These are phyloP conservation scores for Coemansia sp. DNA, from an alignment of 192 early-diverging fungal genomes.

Conservation along the genomic window DNA sequence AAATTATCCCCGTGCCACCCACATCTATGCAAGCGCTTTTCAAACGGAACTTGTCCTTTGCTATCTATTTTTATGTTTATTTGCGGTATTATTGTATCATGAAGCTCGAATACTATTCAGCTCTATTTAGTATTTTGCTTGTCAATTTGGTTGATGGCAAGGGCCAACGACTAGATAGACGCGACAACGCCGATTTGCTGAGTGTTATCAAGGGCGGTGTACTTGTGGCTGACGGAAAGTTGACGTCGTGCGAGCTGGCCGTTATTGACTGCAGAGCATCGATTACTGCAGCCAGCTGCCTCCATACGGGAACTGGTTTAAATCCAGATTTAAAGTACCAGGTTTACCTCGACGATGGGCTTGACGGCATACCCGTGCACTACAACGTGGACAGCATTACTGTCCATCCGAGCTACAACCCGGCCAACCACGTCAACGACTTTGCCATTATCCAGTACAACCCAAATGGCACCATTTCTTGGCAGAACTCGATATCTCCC, in stretches of 20 bases:
- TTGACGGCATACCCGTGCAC: slow-evolving; percentile 4
- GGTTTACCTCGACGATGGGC: slow-evolving; percentile 11
- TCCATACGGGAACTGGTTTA: slow-evolving; percentile 1
- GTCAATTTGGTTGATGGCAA: no score
- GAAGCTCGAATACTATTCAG: no score
- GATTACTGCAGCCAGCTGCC: neutral
- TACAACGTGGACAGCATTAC: slow-evolving; percentile 7
- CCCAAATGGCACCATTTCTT: neutral
- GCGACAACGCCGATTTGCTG: neutral
- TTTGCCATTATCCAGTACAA: slow-evolving; percentile 14
- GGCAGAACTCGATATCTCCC: neutral
- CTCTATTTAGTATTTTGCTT: no score
- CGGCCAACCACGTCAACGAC: slow-evolving; percentile 1
- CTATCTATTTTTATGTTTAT: no score
- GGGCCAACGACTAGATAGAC: no score
- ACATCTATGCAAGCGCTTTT: no score
- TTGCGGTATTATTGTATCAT: no score
- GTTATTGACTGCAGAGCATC: slow-evolving; percentile 4
- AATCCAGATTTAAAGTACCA: slow-evolving; percentile 7
- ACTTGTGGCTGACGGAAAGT: slow-evolving; percentile 3
- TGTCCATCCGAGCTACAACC: slow-evolving; percentile 9
- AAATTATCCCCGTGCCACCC: no score
- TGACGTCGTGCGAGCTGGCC: slow-evolving; percentile 13
- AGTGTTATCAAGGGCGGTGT: slow-evolving; percentile 1
- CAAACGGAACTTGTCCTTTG: no score